These are phyloP conservation scores for Calonectria hawksworthii DNA, from an alignment of 2,329 filamentous ascomycete genomes.

Conservation along the genomic window DNA sequence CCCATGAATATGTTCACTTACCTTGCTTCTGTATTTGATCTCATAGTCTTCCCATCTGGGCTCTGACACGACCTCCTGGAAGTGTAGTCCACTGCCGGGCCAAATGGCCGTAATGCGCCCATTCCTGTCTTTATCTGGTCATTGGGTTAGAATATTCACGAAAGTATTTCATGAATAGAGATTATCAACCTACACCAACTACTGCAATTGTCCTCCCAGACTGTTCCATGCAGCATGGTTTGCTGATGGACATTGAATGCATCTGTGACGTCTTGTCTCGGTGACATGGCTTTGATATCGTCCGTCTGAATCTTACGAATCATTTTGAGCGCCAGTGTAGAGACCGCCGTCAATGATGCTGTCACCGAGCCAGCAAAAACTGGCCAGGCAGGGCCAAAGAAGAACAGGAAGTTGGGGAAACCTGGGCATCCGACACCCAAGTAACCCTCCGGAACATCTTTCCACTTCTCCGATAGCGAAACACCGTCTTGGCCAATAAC, in stretches of 20 bases:
- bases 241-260: background rate
- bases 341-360: background rate
- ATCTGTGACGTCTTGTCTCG: background rate
- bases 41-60: background rate
- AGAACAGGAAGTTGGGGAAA: background rate
- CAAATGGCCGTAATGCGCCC: constrained; percentile 3
- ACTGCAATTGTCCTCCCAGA: constrained; percentile 1
- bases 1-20: background rate
- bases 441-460: background rate
- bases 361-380: background rate
- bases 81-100: background rate
- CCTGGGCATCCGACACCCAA: background rate
- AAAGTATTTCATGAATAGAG: accelerated
- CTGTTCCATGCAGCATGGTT: background rate
- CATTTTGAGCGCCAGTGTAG: background rate
- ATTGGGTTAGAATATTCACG: background rate
- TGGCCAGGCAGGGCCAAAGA: background rate
- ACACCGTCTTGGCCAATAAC: background rate
- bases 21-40: background rate
- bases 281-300: background rate
- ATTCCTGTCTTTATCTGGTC: background rate
- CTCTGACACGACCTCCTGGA: background rate
- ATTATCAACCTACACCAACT: background rate
- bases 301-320: constrained; percentile 1
- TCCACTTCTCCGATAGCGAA: background rate